Evolutionary conservation across 148 eudicot species (phyloP).

Genomic region (Salicornia ramosissima): DNA sequence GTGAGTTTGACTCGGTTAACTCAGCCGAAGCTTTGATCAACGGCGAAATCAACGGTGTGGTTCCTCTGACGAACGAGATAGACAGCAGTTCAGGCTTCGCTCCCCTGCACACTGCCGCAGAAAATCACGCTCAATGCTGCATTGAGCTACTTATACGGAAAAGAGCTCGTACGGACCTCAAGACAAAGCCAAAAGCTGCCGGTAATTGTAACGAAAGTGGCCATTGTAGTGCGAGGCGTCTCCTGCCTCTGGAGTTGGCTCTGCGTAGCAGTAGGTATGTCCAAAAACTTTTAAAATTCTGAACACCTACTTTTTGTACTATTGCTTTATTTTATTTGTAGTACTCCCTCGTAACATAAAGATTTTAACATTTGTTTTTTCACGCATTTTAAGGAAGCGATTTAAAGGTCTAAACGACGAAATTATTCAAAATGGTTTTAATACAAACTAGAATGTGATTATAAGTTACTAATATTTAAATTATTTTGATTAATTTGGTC

Average conservation of each 20-base stretch:
- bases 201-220: too few relatives aligned
- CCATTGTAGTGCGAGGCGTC: not conserved
- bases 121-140: slow-evolving; percentile 25
- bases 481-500: too few relatives aligned
- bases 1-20: slow-evolving; percentile 30
- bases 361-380: too few relatives aligned
- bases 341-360: too few relatives aligned
- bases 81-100: slow-evolving; percentile 19
- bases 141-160: slow-evolving; percentile 32
- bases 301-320: slow-evolving; percentile 2
- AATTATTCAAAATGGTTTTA: too few relatives aligned
- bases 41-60: slow-evolving; percentile 23
- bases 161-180: slow-evolving; percentile 34
- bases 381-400: too few relatives aligned
- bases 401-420: too few relatives aligned
- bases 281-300: slow-evolving; percentile 4
- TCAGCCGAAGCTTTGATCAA: slow-evolving; percentile 21
- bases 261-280: slow-evolving; percentile 31
- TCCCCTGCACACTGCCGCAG: slow-evolving; percentile 40
- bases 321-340: not conserved
- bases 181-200: slow-evolving; percentile 20
- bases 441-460: too few relatives aligned
- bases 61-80: slow-evolving; percentile 27
- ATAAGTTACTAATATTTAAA: too few relatives aligned
- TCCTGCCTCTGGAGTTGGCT: slow-evolving; percentile 31